Base-by-base conservation (phyloP, 805 yeast genomes). In the Zygotorulaspora florentina region DNA sequence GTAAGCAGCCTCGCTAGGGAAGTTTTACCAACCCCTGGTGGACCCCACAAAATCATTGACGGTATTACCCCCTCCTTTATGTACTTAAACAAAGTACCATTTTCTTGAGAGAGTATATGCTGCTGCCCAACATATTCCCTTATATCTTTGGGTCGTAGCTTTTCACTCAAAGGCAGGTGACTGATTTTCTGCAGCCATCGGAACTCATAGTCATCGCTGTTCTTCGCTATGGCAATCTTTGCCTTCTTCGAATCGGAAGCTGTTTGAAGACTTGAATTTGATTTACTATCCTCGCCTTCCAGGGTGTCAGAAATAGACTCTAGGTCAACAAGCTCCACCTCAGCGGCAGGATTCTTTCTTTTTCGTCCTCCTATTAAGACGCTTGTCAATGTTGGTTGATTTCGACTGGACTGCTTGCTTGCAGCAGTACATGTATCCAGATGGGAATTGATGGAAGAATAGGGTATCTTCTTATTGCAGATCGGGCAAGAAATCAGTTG, bases 11-110 rank as follows among this genome's bases (percentile, higher is more conserved):
- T 64, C 0, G 95, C 93, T 23, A 93, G 61, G 0, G 96, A 84
- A 0, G 99, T 93, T 61, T 93, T 93, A 0, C 73, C 91, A 2
- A 88, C 90, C 0, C 99, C 99, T 1, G 97, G 95, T 0, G 96
- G 96, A 0, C 99, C 99, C 86, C 93, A 85, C 4, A 93, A 67
- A 1, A 93, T 80, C 80, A 93, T 74, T 0, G 96, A 88, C 1
- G 97, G 97, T 7, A 86, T 70, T 39, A 73, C 70, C n/a, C 83
- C 65, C 15, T 75, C 67, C 30, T 75, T 72, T 1, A 90, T 72
- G 49, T 85, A 85, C 37, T 81, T 81, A 23, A 80, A 68, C 2
- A 91, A 67, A 2, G 82, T 70, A 1, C 96, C 95, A 7, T 72
- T 70, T 8, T 64, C 55, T 1, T 68, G 65, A 0, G 86, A 84